Evolutionary conservation across 2,329 filamentous ascomycete species (phyloP).

Genomic region (Talaromyces piceae): DNA sequence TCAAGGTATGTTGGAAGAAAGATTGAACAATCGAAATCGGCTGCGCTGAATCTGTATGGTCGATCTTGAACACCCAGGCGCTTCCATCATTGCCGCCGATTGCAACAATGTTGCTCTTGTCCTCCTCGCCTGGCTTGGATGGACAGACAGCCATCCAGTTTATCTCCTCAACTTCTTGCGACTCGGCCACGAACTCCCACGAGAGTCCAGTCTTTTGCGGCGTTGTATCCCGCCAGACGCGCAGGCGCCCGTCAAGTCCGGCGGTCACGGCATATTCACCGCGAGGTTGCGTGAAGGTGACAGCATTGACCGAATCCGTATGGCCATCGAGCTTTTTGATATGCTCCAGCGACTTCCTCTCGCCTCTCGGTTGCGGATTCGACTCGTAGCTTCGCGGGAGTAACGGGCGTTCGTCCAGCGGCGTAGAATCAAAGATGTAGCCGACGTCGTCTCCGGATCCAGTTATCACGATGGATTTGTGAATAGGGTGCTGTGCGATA

Average conservation of each 20-base stretch:
- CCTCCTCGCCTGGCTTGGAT: conserved; percentile 40
- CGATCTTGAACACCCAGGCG: conserved; percentile 92
- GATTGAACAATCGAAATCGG: conserved; percentile 78
- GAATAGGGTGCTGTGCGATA: conserved; percentile 83
- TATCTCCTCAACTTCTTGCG: conserved; percentile 87
- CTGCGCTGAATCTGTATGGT: conserved; percentile 52
- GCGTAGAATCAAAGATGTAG: conserved; percentile 74
- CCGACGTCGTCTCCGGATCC: conserved; percentile 81
- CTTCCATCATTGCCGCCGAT: conserved; percentile 84
- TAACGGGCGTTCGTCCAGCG: conserved; percentile 51
- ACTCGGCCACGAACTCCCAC: conserved; percentile 65
- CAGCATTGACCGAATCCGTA: conserved; percentile 79
- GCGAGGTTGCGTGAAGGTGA: conserved; percentile 72
- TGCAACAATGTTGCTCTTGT: conserved; percentile 72
- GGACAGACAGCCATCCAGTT: conserved; percentile 83
- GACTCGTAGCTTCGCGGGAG: conserved; percentile 70
- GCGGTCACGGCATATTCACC: conserved; percentile 83
- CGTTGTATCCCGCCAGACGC: conserved; percentile 55
- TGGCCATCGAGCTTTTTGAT: conserved; percentile 80
- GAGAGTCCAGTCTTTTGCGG: conserved; percentile 42
- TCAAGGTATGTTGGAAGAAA: conserved; percentile 81
- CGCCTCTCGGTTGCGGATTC: conserved; percentile 52
- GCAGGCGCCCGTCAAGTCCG: conserved; percentile 76
- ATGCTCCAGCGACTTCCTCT: conserved; percentile 54
- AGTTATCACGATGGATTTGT: conserved; percentile 72